phyloP scores from a whole-genome alignment of 1,284 basidiomycete genomes.

The Farysia itapuensis region DNA sequence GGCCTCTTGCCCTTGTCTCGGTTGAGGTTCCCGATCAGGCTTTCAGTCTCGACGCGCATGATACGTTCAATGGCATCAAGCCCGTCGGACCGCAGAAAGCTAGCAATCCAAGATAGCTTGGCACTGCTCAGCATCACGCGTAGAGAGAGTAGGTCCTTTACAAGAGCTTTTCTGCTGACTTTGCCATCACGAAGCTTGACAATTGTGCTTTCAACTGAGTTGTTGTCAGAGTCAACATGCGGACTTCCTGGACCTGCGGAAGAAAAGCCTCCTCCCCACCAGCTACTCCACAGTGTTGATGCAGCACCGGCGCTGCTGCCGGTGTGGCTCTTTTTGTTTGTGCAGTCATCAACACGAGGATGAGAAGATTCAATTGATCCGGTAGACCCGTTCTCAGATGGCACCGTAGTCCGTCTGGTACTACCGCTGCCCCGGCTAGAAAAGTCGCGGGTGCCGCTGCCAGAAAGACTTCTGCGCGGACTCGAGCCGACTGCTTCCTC shows the following conservation, averaged over 20 bases:
- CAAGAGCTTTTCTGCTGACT: constrained; percentile 50
- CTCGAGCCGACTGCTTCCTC: constrained; percentile 14
- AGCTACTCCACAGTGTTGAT: constrained; percentile 40
- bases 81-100: constrained; percentile 72
- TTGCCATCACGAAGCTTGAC: constrained; percentile 22
- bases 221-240: too few species aligned
- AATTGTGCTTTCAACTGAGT: too few species aligned
- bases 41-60: constrained; percentile 36
- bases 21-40: constrained; percentile 11
- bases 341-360: constrained; percentile 9
- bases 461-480: constrained; percentile 13
- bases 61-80: constrained; percentile 64
- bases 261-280: constrained; percentile 40
- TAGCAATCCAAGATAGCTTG: constrained; percentile 74
- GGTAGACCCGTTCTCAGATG: constrained; percentile 20
- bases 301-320: constrained; percentile 35
- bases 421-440: constrained; percentile 24
- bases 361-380: constrained; percentile 12
- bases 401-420: constrained; percentile 19
- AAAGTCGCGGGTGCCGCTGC: constrained; percentile 3
- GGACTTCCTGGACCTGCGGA: too few species aligned
- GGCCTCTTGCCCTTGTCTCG: constrained; percentile 6
- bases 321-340: constrained; percentile 22
- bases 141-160: constrained; percentile 79
- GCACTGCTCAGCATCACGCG: constrained; percentile 83